Evolutionary conservation across 345 rosid genomes (phyloP).

Genomic region (Crucihimalaya himalaica): DNA sequence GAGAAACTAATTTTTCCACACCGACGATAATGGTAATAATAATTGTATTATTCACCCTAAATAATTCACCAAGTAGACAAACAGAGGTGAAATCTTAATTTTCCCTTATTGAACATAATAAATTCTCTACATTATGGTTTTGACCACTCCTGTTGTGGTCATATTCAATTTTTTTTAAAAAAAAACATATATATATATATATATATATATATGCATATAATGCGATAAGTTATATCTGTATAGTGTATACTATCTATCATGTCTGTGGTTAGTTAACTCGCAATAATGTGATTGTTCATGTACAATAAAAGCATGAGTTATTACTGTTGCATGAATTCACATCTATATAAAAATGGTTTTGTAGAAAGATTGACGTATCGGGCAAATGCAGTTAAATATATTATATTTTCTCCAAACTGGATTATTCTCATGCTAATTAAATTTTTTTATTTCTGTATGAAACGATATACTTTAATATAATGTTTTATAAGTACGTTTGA

Average conservation of each 20-base stretch:
- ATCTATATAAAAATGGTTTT: not conserved
- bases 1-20: constrained; percentile 15
- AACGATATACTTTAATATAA: not conserved
- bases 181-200: not conserved
- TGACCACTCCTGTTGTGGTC: constrained; percentile 18
- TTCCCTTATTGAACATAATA: constrained; percentile 25
- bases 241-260: too few relatives aligned
- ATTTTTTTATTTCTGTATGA: not conserved
- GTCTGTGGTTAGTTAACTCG: not conserved
- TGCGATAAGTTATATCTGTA: not conserved
- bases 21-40: constrained; percentile 9
- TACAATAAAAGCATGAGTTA: not conserved
- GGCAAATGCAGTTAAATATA: not conserved
- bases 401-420: not conserved
- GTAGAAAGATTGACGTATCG: not conserved
- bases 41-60: constrained; percentile 23
- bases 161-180: not conserved
- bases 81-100: constrained; percentile 27
- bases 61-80: constrained; percentile 33
- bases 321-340: not conserved
- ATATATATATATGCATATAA: not conserved
- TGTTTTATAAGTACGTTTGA: not conserved
- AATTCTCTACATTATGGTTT: constrained; percentile 16
- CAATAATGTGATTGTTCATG: constrained; percentile 3
- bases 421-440: not conserved